These are phyloP conservation scores for Salix dunnii DNA, from an alignment of 345 rosid species.

Conservation along the genomic window DNA sequence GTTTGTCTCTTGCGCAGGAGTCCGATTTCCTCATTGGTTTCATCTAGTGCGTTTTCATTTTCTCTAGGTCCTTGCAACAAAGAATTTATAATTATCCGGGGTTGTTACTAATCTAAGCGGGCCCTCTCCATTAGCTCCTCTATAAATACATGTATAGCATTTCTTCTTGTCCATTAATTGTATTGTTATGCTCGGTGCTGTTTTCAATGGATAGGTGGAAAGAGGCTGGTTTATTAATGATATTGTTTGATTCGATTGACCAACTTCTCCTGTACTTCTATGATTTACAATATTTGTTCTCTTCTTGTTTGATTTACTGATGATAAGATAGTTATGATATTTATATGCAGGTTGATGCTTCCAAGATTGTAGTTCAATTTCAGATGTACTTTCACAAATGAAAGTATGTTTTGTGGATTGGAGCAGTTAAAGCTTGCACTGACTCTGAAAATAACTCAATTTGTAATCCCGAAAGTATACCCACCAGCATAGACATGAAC, in stretches of 20 bases:
- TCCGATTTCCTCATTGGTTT: too few relatives aligned
- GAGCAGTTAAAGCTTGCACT: conserved; percentile 38
- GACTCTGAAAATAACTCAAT: conserved; percentile 19
- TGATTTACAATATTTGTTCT: too few relatives aligned
- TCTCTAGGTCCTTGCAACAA: not conserved
- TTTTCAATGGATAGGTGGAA: too few relatives aligned
- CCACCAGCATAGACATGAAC: conserved; percentile 53
- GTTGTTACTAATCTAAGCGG: not conserved
- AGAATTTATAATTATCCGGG: too few relatives aligned
- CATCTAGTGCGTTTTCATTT: not conserved
- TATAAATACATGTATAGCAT: not conserved
- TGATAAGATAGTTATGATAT: not conserved
- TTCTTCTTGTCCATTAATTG: not conserved
- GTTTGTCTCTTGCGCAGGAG: too few relatives aligned
- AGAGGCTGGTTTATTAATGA: not conserved
- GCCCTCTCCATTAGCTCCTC: not conserved
- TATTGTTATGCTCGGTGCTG: too few relatives aligned
- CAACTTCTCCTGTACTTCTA: too few relatives aligned
- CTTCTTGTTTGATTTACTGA: conserved; percentile 3
- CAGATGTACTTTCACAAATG: conserved; percentile 38
- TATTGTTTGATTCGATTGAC: not conserved
- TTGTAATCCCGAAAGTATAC: conserved; percentile 34
- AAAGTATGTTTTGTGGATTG: conserved; percentile 53
- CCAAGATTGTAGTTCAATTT: conserved; percentile 15
- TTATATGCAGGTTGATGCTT: conserved; percentile 16